Percentiles rank a stretch among this genome's conserved stretches.
phyloP scores from a whole-genome alignment of 1,284 basidiomycete genomes.

The Moniliella sp. region DNA sequence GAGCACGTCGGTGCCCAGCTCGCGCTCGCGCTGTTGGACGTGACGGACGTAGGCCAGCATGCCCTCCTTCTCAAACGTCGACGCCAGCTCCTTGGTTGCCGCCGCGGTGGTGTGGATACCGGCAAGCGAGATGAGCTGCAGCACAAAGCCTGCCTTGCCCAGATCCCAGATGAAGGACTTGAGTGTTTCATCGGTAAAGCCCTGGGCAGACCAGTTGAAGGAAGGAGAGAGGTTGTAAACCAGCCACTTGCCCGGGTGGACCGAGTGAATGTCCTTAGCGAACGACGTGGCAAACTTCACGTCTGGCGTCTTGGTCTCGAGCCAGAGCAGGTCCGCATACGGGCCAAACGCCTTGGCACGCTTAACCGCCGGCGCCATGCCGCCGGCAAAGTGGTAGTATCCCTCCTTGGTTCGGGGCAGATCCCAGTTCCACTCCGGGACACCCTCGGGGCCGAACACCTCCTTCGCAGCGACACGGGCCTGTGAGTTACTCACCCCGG shows the following conservation, averaged over 20 bases:
- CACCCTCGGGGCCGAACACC: slow-evolving; percentile 41
- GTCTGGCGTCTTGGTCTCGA: slow-evolving; percentile 69
- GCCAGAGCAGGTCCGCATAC: slow-evolving; percentile 35
- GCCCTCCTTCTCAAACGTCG: slow-evolving; percentile 43
- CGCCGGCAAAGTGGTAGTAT: slow-evolving; percentile 72
- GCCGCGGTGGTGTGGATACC: slow-evolving; percentile 26
- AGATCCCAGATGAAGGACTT: slow-evolving; percentile 32
- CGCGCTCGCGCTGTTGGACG: slow-evolving; percentile 29
- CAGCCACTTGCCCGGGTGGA: slow-evolving; percentile 56
- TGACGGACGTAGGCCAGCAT: slow-evolving; percentile 31
- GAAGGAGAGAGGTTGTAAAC: slow-evolving; percentile 85
- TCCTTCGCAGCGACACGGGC: slow-evolving; percentile 56
- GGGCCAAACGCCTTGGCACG: slow-evolving; percentile 53
- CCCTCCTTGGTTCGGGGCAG: slow-evolving; percentile 73
- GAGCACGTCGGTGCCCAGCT: slow-evolving; percentile 28
- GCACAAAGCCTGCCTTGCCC: slow-evolving; percentile 25
- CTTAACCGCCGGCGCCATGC: slow-evolving; percentile 60
- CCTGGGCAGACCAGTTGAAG: slow-evolving; percentile 73
- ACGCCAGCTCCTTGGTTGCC: slow-evolving; percentile 26
- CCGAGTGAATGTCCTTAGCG: slow-evolving; percentile 51
- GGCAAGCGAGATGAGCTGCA: slow-evolving; percentile 33
- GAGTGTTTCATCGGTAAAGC: slow-evolving; percentile 41
- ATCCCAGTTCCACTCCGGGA: slow-evolving; percentile 70
- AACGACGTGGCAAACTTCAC: slow-evolving; percentile 58
- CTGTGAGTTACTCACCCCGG: slow-evolving; percentile 52